Evolutionary conservation across 192 early-diverging fungal species (phyloP).

Genomic region (Coemansia aciculifera): DNA sequence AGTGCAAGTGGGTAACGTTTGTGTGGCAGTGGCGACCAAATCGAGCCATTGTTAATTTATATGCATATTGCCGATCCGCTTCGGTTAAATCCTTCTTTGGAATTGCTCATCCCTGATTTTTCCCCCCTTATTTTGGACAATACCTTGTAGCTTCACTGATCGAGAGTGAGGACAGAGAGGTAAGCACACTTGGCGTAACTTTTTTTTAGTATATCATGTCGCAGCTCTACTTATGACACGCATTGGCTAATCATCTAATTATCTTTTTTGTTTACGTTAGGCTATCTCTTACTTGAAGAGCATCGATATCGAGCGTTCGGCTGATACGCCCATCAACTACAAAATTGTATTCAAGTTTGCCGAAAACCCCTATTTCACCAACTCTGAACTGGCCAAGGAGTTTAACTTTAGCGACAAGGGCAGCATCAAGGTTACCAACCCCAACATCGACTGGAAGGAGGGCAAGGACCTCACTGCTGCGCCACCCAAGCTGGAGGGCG

Average conservation of each 20-base stretch:
- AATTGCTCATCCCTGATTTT: conserved; percentile 18
- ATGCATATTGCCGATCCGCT: conserved; percentile 12
- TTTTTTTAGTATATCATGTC: not conserved
- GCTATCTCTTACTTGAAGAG: conserved; percentile 83
- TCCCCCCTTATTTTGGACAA: conserved; percentile 7
- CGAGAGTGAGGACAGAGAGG: conserved; percentile 52
- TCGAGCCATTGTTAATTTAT: not conserved
- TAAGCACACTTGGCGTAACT: conserved; percentile 12
- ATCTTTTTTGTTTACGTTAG: conserved; percentile 15
- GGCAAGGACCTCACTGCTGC: conserved; percentile 57
- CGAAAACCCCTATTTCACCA: conserved; percentile 60
- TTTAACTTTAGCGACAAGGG: conserved; percentile 63
- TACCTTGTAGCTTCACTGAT: conserved; percentile 48
- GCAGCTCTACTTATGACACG: not conserved
- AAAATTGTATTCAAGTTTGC: conserved; percentile 59
- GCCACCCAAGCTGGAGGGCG: conserved; percentile 37
- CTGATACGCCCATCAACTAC: conserved; percentile 56
- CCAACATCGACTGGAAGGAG: conserved; percentile 62
- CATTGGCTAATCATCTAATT: not conserved
- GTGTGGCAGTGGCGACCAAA: not conserved
- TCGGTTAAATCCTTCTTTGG: conserved; percentile 13
- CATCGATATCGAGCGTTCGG: conserved; percentile 62
- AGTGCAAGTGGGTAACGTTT: not conserved
- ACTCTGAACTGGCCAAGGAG: conserved; percentile 60
- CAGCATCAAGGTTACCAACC: conserved; percentile 56